Evolutionary conservation across 148 eudicot genomes (phyloP).

Genomic region (Polygonum maritimum): DNA sequence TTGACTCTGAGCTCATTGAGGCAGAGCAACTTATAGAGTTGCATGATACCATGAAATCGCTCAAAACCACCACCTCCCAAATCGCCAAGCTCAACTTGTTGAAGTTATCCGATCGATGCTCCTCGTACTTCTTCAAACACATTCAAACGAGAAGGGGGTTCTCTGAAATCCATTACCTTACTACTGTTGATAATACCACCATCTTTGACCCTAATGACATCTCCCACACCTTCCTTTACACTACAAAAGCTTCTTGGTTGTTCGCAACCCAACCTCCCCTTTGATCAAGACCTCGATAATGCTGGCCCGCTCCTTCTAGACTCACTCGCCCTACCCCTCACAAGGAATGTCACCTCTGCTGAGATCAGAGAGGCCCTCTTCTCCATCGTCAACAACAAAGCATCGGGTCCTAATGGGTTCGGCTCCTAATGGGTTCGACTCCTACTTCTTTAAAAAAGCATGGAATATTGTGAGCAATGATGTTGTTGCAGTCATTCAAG

Average conservation of each 20-base stretch:
- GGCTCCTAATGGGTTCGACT: background rate
- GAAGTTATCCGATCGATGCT: background rate
- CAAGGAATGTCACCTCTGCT: background rate
- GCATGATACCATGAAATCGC: background rate
- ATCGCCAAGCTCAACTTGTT: background rate
- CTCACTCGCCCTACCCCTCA: background rate
- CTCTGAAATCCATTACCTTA: background rate
- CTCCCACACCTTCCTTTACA: background rate
- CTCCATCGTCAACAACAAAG: background rate
- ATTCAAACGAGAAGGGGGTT: background rate
- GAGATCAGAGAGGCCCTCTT: background rate
- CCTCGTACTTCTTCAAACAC: background rate
- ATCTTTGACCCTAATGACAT: background rate
- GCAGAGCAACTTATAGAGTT: too few species aligned
- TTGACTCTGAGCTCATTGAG: too few species aligned
- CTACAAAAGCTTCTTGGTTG: too few species aligned
- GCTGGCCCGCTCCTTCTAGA: background rate
- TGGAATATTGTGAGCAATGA: background rate
- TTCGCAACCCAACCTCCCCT: too few species aligned
- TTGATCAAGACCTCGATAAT: too few species aligned
- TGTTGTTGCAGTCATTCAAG: background rate
- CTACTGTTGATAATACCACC: background rate
- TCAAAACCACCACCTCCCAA: background rate
- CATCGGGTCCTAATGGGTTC: background rate
- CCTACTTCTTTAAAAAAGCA: background rate